These are phyloP conservation scores for Lomentospora prolificans DNA, from an alignment of 2,329 filamentous ascomycete genomes.

Conservation along the genomic window DNA sequence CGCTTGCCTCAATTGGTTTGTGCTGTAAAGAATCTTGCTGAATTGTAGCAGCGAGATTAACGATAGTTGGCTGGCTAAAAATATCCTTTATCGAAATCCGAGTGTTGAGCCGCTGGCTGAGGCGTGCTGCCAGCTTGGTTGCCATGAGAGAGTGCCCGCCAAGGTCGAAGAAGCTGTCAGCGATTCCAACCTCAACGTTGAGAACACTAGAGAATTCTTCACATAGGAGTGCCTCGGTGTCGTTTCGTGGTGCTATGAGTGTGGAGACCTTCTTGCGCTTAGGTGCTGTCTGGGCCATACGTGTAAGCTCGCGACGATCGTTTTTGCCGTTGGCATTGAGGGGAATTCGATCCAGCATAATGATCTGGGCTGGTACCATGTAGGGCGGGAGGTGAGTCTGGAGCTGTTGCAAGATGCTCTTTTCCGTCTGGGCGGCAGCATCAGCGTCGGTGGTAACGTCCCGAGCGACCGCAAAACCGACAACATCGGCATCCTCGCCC, in stretches of 20 bases:
- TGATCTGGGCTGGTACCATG: constrained; percentile 17
- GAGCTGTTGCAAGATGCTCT: too few species aligned
- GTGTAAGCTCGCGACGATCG: constrained; percentile 35
- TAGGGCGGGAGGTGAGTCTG: constrained; percentile 24
- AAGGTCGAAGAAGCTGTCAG: constrained; percentile 36
- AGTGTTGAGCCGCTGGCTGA: constrained; percentile 25
- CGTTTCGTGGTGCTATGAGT: constrained; percentile 20
- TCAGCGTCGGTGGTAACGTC: too few species aligned
- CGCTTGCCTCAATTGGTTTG: constrained; percentile 15
- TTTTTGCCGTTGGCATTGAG: constrained; percentile 26
- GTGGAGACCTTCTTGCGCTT: neutral
- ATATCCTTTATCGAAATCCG: constrained; percentile 33
- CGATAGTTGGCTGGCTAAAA: constrained; percentile 32
- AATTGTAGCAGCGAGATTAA: constrained; percentile 28
- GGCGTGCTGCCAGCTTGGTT: constrained; percentile 37
- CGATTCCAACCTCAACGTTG: constrained; percentile 19
- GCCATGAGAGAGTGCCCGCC: constrained; percentile 41
- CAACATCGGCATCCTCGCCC: too few species aligned
- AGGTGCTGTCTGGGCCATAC: constrained; percentile 30
- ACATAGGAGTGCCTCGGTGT: constrained; percentile 26
- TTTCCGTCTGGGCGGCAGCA: too few species aligned
- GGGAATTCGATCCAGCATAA: constrained; percentile 36
- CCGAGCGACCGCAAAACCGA: too few species aligned
- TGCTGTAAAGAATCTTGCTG: constrained; percentile 13
- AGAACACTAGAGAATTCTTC: constrained; percentile 27